A percentile compares a stretch with the other conserved stretches of the same genome.
Evolutionary conservation across 2,329 filamentous ascomycete genomes (phyloP).

Genomic region (Exophiala sp.): DNA sequence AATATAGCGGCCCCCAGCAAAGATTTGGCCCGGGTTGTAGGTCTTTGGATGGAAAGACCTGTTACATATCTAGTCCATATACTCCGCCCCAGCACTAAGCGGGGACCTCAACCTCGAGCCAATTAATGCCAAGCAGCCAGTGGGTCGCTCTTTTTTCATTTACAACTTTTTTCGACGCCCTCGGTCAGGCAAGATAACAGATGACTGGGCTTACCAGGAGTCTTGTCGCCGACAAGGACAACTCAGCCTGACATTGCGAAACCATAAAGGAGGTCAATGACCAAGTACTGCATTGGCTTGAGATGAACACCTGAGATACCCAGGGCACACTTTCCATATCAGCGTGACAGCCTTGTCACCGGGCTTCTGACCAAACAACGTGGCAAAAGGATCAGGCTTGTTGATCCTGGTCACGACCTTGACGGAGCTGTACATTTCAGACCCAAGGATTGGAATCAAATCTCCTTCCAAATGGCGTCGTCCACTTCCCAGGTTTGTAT

Average conservation of each 20-base stretch:
- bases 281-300: neutral
- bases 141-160: neutral
- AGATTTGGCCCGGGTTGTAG: too few species aligned
- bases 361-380: neutral
- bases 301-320: neutral
- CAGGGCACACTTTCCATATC: neutral
- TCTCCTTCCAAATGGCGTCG: conserved; percentile 9
- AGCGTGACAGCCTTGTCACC: neutral
- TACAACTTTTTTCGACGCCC: neutral
- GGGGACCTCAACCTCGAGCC: neutral
- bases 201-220: neutral
- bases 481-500: conserved; percentile 18
- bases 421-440: neutral
- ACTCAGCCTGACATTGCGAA: neutral
- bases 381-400: neutral
- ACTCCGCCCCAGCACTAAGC: too few species aligned
- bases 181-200: neutral
- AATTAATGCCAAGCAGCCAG: neutral
- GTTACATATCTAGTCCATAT: too few species aligned
- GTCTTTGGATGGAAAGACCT: too few species aligned
- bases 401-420: neutral
- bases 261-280: neutral
- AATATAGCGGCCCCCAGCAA: too few species aligned
- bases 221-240: neutral
- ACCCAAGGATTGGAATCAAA: neutral